Base-by-base conservation (phyloP, 1,284 basidiomycete genomes). In the Inonotus obliquus region DNA sequence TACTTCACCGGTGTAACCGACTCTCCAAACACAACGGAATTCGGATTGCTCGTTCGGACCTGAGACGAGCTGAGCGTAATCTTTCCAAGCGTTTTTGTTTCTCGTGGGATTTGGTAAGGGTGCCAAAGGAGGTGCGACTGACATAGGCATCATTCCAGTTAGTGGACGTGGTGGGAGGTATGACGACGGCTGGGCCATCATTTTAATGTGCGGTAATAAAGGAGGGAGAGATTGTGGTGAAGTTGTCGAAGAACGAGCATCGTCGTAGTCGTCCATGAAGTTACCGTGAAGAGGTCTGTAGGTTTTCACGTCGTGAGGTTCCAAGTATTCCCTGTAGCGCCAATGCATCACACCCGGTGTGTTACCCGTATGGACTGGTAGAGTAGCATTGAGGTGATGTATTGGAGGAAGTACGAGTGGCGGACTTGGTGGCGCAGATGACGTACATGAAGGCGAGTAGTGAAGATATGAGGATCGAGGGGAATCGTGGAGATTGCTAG, bases 121-220 rank as follows among this genome's bases (percentile, higher is more conserved):
- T 69, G 66, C 59, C 77, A 73, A 23, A 23, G 29, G 32, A 65
- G 70, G 41, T 74, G 73, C 76, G 75, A 78, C 41, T 4, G 51
- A 9, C 7, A 55, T 21, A 32, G 51, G 39, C 25, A 55, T 56
- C 10, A 29, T 17, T 9, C 38, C 38, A n/a, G 53, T 23, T 27
- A 25, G 7, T 2, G 17, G 41, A 21, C 27, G 27, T 7, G 21
- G 29, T 27, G 58, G n/a, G 2, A 38, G 38, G 41, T 58, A 54
- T 11, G 49, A n/a, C n/a, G n/a, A n/a, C n/a, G n/a, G 14, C 49
- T 59, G 58, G n/a, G 58, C 35, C 48, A 54, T 52, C 51, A 52
- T 52, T 52, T 52, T 32, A 35, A 53, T 58, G 37, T 58, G 56
- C 7, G 56, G 56, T n/a, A 58, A 48, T 19, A 58, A 25, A 49